Conservation (phyloP, 495 filamentous ascomycete genomes). For the Sphaerosporella brunnea region DNA sequence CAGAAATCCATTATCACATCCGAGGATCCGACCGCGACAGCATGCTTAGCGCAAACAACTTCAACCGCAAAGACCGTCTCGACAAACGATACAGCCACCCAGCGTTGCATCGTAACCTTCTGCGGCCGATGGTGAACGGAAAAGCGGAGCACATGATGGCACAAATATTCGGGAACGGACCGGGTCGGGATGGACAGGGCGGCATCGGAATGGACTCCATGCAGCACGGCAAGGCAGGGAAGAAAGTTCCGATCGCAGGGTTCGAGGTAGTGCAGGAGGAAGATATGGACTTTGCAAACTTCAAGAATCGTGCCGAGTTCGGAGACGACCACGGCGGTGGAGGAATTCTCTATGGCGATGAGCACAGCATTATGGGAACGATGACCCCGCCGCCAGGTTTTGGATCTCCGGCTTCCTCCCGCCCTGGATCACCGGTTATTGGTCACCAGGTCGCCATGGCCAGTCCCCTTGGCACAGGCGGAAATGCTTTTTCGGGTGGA, state of each 20-base stretch:
- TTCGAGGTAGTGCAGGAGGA: slow-evolving; percentile 84
- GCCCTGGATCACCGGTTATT: slow-evolving; percentile 14
- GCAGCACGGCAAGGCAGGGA: slow-evolving; percentile 57
- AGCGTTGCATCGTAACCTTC: slow-evolving; percentile 69
- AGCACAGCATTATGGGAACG: slow-evolving; percentile 10
- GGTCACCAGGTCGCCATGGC: slow-evolving; percentile 6
- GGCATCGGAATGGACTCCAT: slow-evolving; percentile 59
- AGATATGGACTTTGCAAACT: slow-evolving; percentile 85
- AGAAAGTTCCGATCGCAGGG: slow-evolving; percentile 36
- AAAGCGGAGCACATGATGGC: slow-evolving; percentile 68
- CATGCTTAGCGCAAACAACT: slow-evolving; percentile 19
- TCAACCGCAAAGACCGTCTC: slow-evolving; percentile 47
- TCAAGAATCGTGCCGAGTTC: slow-evolving; percentile 77
- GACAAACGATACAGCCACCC: slow-evolving; percentile 76
- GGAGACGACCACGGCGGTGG: slow-evolving; percentile 69
- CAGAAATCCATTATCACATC: slow-evolving; percentile 58
- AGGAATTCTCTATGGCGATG: slow-evolving; percentile 32
- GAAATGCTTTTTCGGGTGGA: slow-evolving; percentile 7
- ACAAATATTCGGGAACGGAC: slow-evolving; percentile 60
- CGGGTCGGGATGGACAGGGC: slow-evolving; percentile 33
- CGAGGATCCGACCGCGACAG: slow-evolving; percentile 21
- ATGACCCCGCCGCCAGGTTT: slow-evolving; percentile 20
- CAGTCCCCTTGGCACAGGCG: slow-evolving; percentile 10
- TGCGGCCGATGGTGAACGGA: slow-evolving; percentile 90
- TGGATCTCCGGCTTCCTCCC: slow-evolving; percentile 18